A percentile compares a stretch with the other conserved stretches of the same genome.
Conservation (phyloP, 108 stramenopile genomes). For the Nitzschia sp. region DNA sequence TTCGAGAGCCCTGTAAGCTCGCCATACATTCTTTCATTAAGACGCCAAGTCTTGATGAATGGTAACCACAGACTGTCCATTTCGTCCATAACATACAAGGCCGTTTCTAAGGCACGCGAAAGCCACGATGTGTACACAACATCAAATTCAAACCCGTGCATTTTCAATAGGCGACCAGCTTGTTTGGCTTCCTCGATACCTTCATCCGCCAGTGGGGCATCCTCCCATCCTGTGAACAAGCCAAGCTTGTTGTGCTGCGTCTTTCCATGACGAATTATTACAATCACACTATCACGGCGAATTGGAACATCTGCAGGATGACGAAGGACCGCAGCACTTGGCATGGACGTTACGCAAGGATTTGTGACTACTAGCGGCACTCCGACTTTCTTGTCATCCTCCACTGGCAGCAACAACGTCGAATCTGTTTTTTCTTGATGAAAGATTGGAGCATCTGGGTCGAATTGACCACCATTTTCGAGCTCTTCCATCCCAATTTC, state of each 20-base stretch:
- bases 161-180: slow-evolving; percentile 78
- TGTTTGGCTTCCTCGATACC: slow-evolving; percentile 86
- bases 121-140: slow-evolving; percentile 96
- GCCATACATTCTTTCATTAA: slow-evolving; percentile 93
- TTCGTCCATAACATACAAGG: slow-evolving; percentile 86
- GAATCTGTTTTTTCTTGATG: slow-evolving; percentile 9
- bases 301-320: slow-evolving; percentile 36
- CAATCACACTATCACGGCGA: slow-evolving; percentile 66
- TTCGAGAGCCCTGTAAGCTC: slow-evolving; percentile 90
- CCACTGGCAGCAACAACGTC: not conserved
- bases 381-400: slow-evolving; percentile 15
- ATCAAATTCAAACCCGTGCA: slow-evolving; percentile 94
- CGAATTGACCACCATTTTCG: slow-evolving; percentile 55
- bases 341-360: slow-evolving; percentile 58
- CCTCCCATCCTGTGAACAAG: slow-evolving; percentile 93
- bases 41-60: slow-evolving; percentile 89
- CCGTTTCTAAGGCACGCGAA: slow-evolving; percentile 89
- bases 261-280: slow-evolving; percentile 93
- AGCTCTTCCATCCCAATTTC: slow-evolving; percentile 47
- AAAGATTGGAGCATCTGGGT: slow-evolving; percentile 51
- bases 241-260: slow-evolving; percentile 93
- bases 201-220: slow-evolving; percentile 84
- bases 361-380: slow-evolving; percentile 7
- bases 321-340: slow-evolving; percentile 35
- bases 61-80: slow-evolving; percentile 91